Percentiles rank a stretch among this genome's conserved stretches.
These are phyloP conservation scores for Penicillium malachiteum DNA, from an alignment of 495 filamentous ascomycete species.

Conservation along the genomic window DNA sequence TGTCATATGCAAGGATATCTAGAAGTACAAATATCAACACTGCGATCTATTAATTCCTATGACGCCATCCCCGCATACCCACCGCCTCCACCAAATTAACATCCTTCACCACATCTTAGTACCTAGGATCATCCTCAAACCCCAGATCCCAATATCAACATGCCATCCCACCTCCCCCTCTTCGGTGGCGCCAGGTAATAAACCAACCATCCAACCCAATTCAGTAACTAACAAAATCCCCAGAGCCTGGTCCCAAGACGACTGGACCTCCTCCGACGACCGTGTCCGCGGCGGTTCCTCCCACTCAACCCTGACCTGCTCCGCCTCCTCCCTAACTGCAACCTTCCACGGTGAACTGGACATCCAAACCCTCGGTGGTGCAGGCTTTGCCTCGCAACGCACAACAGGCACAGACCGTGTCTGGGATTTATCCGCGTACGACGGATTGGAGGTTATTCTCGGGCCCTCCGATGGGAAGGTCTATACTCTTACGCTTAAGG, in stretches of 20 bases:
- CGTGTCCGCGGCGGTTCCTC: slow-evolving; percentile 70
- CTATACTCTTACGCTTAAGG: slow-evolving; percentile 75
- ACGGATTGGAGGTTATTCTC: slow-evolving; percentile 51
- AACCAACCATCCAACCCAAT: neutral
- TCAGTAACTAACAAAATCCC: slow-evolving; percentile 1
- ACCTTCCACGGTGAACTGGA: slow-evolving; percentile 69
- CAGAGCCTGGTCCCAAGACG: slow-evolving; percentile 44
- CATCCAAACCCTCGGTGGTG: slow-evolving; percentile 71
- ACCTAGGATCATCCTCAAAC: neutral
- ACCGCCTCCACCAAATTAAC: slow-evolving; percentile 13
- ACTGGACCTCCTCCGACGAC: slow-evolving; percentile 72
- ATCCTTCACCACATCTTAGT: neutral
- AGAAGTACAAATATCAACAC: too few relatives aligned
- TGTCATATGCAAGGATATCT: too few relatives aligned
- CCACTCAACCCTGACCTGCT: slow-evolving; percentile 49
- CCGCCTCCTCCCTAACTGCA: slow-evolving; percentile 21
- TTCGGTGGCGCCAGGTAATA: slow-evolving; percentile 19
- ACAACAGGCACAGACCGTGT: slow-evolving; percentile 49
- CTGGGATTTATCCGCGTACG: slow-evolving; percentile 58
- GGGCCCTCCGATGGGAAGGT: slow-evolving; percentile 46
- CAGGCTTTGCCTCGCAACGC: slow-evolving; percentile 79
- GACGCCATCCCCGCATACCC: slow-evolving; percentile 16
- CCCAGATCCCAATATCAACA: neutral
- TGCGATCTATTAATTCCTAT: slow-evolving; percentile 4
- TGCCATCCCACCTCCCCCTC: slow-evolving; percentile 18